Percentiles rank a stretch among this genome's conserved stretches.
These are phyloP conservation scores for Emmonsiellopsis sp. DNA, from an alignment of 2,329 filamentous ascomycete species.

Conservation along the genomic window DNA sequence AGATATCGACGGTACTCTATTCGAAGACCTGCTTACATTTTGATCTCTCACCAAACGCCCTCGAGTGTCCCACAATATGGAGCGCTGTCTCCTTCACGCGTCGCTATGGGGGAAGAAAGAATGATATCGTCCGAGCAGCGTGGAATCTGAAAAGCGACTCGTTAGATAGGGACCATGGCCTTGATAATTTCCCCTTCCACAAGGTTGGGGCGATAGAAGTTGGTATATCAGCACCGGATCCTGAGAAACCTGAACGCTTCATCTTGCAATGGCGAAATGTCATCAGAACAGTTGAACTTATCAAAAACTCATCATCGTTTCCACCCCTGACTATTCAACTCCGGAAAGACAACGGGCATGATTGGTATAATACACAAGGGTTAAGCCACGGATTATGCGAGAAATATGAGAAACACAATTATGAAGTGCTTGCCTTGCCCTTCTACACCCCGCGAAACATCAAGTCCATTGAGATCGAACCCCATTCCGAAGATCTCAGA, in stretches of 20 bases:
- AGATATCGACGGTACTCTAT: constrained; percentile 7
- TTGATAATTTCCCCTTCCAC: constrained; percentile 6
- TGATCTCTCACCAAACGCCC: background rate
- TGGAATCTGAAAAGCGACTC: background rate
- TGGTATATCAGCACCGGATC: constrained; percentile 3
- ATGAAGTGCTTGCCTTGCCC: background rate
- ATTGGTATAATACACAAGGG: background rate
- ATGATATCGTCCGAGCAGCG: background rate
- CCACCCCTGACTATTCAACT: background rate
- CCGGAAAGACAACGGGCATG: background rate
- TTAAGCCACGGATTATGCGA: background rate
- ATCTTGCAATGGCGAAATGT: constrained; percentile 6
- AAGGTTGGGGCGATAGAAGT: constrained; percentile 5
- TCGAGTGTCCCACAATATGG: background rate
- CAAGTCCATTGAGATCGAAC: background rate
- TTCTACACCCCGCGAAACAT: background rate
- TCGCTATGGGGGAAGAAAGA: background rate
- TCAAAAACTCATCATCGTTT: background rate
- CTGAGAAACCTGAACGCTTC: background rate
- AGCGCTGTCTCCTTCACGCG: constrained; percentile 1
- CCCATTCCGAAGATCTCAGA: background rate
- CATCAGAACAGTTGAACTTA: background rate
- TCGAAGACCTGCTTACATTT: constrained; percentile 4
- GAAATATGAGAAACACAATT: background rate
- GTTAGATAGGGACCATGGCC: background rate